Evolutionary conservation across 2,329 filamentous ascomycete species (phyloP), one percentile per base, ranked within the genome.

Genomic region (Fusarium albidum): DNA sequence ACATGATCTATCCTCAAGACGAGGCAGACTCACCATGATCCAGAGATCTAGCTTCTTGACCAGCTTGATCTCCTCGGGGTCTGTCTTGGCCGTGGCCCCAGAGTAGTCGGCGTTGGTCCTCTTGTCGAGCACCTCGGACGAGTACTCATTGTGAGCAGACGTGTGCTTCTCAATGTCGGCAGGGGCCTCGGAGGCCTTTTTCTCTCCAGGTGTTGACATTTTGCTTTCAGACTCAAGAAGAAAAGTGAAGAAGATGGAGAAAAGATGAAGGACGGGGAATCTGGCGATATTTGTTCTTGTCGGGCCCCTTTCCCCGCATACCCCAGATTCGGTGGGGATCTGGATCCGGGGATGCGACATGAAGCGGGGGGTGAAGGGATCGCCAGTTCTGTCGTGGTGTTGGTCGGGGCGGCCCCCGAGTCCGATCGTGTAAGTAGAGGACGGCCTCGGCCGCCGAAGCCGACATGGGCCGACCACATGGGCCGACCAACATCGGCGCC

Each of bases 91-190:
- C 2, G 35, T 25, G 13, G 57, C 63, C 17, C 63, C 64, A n/a
- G 55, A 67, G 21, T 63, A 59, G 33, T 67, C 64, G 3, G 45
- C 54, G 47, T 63, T 51, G 0, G 40, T 45, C 38, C 47, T 61
- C 29, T 63, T 62, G 5, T 62, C 59, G 9, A 62, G 52, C 17
- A 62, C 38, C 3, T 62, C 59, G 21, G 59, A 37, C 1, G 59
- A 63, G 9, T 47, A 62, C 18, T 62, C 59, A 9, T 64, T 39
- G 37, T 64, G 57, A 33, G 58, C 48, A 9, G 61, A 15, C 5
- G 48, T 48, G 28, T 61, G 60, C 55, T 59, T 64, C 51, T 64
- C 61, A 27, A 48, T 40, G 17, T 64, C 61, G 15, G 12, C 27
- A 12, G 26, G 14, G 17, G 31, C 34, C 31, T 37, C 34, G 5